Percentiles rank a stretch among this genome's conserved stretches.
phyloP scores from a whole-genome alignment of 495 filamentous ascomycete species.

The Aspergillus egyptiacus region DNA sequence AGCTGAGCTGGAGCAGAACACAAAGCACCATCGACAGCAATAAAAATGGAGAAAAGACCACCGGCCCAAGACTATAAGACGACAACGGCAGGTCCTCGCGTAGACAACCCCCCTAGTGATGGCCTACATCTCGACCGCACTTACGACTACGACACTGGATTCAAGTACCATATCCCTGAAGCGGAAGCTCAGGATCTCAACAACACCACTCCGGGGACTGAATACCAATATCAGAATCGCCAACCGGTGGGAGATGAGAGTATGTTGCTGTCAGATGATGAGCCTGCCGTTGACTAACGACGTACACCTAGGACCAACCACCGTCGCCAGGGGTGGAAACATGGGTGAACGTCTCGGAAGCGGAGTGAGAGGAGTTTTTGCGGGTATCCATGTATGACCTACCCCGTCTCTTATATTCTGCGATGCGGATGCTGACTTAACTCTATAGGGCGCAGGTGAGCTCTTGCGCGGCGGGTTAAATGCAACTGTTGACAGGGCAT shows the following conservation, averaged over 20 bases:
- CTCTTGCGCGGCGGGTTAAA: slow-evolving; percentile 2
- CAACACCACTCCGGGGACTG: background rate
- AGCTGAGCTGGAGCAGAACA: background rate
- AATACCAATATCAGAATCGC: no score
- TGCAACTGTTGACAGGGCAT: slow-evolving; percentile 2
- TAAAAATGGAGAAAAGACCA: background rate
- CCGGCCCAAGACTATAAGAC: background rate
- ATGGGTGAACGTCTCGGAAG: background rate
- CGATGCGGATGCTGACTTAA: no score
- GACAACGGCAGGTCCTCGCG: background rate
- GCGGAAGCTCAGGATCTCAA: background rate
- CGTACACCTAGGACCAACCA: background rate
- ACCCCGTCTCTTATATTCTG: no score
- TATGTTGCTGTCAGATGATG: background rate
- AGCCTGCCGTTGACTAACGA: background rate
- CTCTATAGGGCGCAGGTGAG: slow-evolving; percentile 7
- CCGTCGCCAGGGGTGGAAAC: background rate
- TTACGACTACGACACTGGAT: background rate
- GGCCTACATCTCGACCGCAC: background rate
- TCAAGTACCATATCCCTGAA: background rate
- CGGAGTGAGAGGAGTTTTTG: background rate
- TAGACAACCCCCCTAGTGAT: background rate
- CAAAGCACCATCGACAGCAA: background rate
- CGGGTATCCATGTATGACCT: background rate
- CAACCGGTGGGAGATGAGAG: background rate